Conservation (phyloP, 768 basidiomycete species). For the Rhodotorula babjevae region DNA sequence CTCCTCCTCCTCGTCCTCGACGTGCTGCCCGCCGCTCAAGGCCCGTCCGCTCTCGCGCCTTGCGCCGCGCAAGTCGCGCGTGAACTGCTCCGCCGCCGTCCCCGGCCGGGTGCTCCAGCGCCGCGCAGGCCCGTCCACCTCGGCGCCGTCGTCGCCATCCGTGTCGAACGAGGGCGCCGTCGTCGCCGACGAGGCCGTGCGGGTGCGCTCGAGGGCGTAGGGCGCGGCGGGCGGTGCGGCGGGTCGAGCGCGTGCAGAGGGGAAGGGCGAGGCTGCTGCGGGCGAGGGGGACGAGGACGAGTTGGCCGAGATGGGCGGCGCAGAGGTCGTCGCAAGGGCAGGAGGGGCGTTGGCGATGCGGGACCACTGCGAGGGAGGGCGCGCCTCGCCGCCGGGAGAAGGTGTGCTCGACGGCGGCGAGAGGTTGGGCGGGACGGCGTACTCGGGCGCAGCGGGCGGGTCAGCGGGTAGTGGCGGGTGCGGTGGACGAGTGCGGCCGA, state of each 20-base stretch:
- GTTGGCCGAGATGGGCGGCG: neutral
- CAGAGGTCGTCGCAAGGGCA: neutral
- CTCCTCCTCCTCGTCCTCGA: neutral
- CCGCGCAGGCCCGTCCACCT: neutral
- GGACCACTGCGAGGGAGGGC: neutral
- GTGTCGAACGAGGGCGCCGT: too few relatives aligned
- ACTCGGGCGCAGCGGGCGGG: neutral
- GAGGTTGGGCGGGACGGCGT: neutral
- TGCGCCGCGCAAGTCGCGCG: conserved; percentile 1
- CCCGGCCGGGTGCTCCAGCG: neutral
- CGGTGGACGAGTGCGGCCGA: neutral
- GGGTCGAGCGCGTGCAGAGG: too few relatives aligned
- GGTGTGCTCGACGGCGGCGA: neutral
- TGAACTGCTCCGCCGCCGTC: conserved; percentile 14
- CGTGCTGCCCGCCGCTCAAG: neutral
- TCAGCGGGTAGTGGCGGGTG: neutral
- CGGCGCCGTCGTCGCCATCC: too few relatives aligned
- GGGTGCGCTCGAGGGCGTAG: neutral
- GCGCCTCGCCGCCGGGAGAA: too few relatives aligned
- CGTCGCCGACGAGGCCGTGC: neutral
- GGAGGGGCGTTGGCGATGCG: neutral
- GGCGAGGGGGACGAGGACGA: too few relatives aligned
- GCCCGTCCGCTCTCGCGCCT: neutral
- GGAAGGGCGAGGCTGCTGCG: too few relatives aligned
- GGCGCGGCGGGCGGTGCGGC: too few relatives aligned